phyloP scores from a whole-genome alignment of 164 flowering plant species.

The Macadamia tetraphylla region DNA sequence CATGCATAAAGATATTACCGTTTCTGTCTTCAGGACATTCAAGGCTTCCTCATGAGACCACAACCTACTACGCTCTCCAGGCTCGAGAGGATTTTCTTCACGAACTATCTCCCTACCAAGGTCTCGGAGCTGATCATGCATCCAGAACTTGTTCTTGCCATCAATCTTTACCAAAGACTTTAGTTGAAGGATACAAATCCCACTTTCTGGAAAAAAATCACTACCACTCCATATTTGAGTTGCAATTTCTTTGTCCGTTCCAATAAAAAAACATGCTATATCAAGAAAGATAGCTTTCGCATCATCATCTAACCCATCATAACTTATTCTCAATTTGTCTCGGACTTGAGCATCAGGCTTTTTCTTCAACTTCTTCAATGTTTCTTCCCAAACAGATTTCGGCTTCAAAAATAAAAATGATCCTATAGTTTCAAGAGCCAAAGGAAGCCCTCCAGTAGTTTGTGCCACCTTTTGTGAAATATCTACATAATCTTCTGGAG shows the following conservation, averaged over 20 bases:
- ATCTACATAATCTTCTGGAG: background rate
- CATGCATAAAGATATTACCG: slow-evolving; percentile 13
- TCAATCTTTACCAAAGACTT: slow-evolving; percentile 34
- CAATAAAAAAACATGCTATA: background rate
- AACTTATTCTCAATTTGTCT: background rate
- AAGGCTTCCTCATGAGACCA: slow-evolving; percentile 33
- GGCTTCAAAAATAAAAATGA: background rate
- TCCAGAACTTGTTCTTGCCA: slow-evolving; percentile 12
- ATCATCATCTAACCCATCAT: background rate
- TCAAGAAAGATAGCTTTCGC: background rate
- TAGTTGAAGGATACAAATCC: slow-evolving; percentile 18
- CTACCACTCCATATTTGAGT: slow-evolving; percentile 31
- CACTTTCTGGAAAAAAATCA: slow-evolving; percentile 25
- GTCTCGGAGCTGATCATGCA: slow-evolving; percentile 24
- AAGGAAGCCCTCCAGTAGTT: background rate
- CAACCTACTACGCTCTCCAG: slow-evolving; percentile 42
- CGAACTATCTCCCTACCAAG: slow-evolving; percentile 19
- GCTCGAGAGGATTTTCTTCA: slow-evolving; percentile 19
- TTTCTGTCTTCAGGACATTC: slow-evolving; percentile 18
- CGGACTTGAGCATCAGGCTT: background rate
- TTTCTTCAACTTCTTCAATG: background rate
- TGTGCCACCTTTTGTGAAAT: background rate
- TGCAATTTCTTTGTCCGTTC: slow-evolving; percentile 24
- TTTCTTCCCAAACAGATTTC: background rate
- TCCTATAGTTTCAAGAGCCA: background rate